Percentiles rank a stretch among this genome's conserved stretches.
phyloP scores from a whole-genome alignment of 208 protist genomes.

The Trypanosoma boissoni region DNA sequence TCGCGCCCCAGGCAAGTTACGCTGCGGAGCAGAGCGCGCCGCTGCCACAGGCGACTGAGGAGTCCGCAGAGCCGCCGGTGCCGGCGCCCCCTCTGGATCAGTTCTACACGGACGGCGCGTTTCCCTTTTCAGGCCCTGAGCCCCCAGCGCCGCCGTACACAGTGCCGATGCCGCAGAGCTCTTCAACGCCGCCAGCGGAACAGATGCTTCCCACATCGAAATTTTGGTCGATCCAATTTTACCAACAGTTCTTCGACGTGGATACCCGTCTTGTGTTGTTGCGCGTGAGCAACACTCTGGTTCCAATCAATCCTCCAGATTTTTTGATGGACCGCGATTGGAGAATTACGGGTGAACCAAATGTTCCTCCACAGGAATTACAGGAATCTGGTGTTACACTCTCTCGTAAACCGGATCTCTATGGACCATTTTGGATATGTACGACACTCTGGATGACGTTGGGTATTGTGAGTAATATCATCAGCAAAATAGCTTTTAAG shows the following conservation, averaged over 20 bases:
- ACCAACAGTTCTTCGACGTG: constrained; percentile 91
- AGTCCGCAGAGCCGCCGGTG: background rate
- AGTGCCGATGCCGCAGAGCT: background rate
- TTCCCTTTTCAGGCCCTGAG: too few species aligned
- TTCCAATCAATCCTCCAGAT: constrained; percentile 72
- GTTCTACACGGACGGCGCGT: too few species aligned
- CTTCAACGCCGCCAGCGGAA: constrained; percentile 7
- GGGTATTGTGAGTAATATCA: constrained; percentile 80
- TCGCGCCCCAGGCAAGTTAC: constrained; percentile 11
- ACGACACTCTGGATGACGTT: constrained; percentile 89
- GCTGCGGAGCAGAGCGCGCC: background rate
- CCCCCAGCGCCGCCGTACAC: too few species aligned
- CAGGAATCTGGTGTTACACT: constrained; percentile 46
- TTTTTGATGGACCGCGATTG: constrained; percentile 82
- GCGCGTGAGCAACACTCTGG: constrained; percentile 65
- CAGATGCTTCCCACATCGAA: constrained; percentile 34
- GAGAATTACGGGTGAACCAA: constrained; percentile 24
- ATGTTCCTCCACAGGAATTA: constrained; percentile 24
- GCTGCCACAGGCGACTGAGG: background rate
- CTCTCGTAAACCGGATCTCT: constrained; percentile 73
- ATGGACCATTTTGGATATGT: constrained; percentile 90
- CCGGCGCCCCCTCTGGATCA: constrained; percentile 3
- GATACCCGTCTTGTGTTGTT: constrained; percentile 75
- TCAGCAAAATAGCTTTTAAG: constrained; percentile 58
- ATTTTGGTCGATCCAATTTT: constrained; percentile 85